A percentile compares a stretch with the other conserved stretches of the same genome.
Evolutionary conservation across 371 early-diverging fungal genomes (phyloP).

Genomic region (Circinella umbellata): DNA sequence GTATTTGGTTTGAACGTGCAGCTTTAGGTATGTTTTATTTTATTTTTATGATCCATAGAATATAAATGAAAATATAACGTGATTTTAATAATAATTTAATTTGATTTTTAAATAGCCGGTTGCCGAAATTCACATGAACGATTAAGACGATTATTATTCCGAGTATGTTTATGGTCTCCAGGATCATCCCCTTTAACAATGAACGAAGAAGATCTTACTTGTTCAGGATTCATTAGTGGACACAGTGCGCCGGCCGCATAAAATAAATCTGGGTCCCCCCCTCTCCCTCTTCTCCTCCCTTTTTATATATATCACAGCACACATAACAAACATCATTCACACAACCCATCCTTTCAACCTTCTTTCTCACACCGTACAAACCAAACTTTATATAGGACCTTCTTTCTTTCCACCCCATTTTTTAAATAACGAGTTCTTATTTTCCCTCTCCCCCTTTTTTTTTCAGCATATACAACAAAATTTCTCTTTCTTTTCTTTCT

Average conservation of each 20-base stretch:
- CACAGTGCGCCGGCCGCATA: constrained; percentile 62
- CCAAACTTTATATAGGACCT: not conserved
- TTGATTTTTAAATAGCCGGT: constrained; percentile 34
- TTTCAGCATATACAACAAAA: too few relatives aligned
- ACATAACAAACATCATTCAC: too few relatives aligned
- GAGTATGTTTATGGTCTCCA: constrained; percentile 45
- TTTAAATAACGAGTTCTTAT: not conserved
- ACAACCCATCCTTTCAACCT: not conserved
- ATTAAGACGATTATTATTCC: constrained; percentile 50
- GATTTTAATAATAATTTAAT: too few relatives aligned
- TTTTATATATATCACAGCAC: too few relatives aligned
- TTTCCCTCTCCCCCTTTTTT: too few relatives aligned
- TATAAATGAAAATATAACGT: too few relatives aligned
- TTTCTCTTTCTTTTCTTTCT: too few relatives aligned
- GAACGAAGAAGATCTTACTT: constrained; percentile 41
- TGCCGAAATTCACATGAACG: constrained; percentile 63
- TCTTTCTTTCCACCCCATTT: not conserved
- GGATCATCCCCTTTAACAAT: constrained; percentile 32
- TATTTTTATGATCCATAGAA: too few relatives aligned
- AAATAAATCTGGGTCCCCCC: not conserved
- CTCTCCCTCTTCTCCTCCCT: not conserved
- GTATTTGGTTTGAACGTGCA: constrained; percentile 72
- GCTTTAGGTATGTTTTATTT: constrained; percentile 45
- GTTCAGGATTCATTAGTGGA: constrained; percentile 45
- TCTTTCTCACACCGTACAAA: not conserved